A percentile compares a stretch with the other conserved stretches of the same genome.
These are phyloP conservation scores for Scheffersomyces quercinus DNA, from an alignment of 1,139 yeast genomes.

Conservation along the genomic window DNA sequence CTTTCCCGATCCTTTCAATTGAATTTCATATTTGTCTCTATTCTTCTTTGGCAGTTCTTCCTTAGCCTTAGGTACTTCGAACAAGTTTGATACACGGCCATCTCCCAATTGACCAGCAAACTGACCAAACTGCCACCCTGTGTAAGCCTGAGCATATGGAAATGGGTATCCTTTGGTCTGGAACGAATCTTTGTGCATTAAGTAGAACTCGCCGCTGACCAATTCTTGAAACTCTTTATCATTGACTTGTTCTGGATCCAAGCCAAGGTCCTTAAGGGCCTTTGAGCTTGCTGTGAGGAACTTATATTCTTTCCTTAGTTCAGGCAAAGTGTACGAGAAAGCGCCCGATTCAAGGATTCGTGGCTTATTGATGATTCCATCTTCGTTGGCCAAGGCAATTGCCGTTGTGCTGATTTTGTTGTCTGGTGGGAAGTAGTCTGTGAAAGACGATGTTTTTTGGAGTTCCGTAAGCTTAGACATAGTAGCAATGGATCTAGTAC, in stretches of 20 bases:
- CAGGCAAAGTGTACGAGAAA: slow-evolving; percentile 72
- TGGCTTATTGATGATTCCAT: slow-evolving; percentile 47
- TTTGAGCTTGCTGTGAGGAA: slow-evolving; percentile 59
- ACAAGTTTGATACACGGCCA: slow-evolving; percentile 83
- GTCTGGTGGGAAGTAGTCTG: slow-evolving; percentile 59
- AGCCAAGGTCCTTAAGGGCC: slow-evolving; percentile 64
- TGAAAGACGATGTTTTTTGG: slow-evolving; percentile 51
- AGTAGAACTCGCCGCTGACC: slow-evolving; percentile 60
- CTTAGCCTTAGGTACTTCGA: slow-evolving; percentile 56
- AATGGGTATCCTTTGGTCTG: slow-evolving; percentile 47
- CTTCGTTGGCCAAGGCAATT: slow-evolving; percentile 45
- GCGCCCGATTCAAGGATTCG: slow-evolving; percentile 65
- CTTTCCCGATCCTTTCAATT: slow-evolving; percentile 87
- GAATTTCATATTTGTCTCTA: slow-evolving; percentile 58
- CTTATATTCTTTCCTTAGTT: slow-evolving; percentile 51
- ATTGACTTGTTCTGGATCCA: slow-evolving; percentile 40
- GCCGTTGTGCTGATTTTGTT: slow-evolving; percentile 52
- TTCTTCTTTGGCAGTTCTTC: slow-evolving; percentile 14
- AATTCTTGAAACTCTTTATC: slow-evolving; percentile 52
- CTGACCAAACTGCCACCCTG: slow-evolving; percentile 94
- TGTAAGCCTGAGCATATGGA: slow-evolving; percentile 90
- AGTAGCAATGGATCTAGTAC: not conserved
- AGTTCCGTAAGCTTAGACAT: slow-evolving; percentile 19
- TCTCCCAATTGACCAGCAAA: slow-evolving; percentile 98
- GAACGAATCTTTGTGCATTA: slow-evolving; percentile 23